These are phyloP conservation scores for Micromonas pusilla DNA, from an alignment of 139 green algal species.

Conservation along the genomic window DNA sequence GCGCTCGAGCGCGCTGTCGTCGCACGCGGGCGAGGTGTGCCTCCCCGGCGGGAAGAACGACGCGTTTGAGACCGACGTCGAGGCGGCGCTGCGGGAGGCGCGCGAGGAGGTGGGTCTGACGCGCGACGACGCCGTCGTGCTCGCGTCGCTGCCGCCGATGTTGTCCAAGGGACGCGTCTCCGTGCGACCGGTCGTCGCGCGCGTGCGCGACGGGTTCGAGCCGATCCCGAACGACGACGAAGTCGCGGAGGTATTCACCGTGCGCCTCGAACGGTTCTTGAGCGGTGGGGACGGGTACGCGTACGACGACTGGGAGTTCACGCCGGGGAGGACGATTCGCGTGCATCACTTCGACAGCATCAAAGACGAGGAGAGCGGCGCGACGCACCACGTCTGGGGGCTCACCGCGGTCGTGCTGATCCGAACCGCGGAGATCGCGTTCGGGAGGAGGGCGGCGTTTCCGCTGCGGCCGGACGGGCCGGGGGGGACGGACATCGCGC, in stretches of 20 bases:
- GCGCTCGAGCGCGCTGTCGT: conserved; percentile 3
- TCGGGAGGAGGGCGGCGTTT: conserved; percentile 14
- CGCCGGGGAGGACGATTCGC: neutral
- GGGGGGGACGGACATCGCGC: neutral
- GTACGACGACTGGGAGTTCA: conserved; percentile 5
- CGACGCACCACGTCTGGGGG: conserved; percentile 10
- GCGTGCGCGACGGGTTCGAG: neutral
- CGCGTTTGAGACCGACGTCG: neutral
- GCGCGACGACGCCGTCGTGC: neutral
- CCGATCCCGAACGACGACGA: neutral
- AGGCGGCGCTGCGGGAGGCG: conserved; percentile 25
- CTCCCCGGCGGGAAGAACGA: conserved; percentile 30
- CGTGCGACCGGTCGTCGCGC: conserved; percentile 24
- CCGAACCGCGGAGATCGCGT: conserved; percentile 10
- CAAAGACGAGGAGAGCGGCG: conserved; percentile 5
- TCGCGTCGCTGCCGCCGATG: conserved; percentile 9
- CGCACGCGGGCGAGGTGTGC: conserved; percentile 26
- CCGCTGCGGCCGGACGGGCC: neutral
- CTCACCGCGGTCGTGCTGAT: conserved; percentile 26
- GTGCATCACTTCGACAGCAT: conserved; percentile 26
- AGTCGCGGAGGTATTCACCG: conserved; percentile 17
- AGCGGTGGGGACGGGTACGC: neutral
- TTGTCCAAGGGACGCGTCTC: neutral
- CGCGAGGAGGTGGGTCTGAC: conserved; percentile 25
- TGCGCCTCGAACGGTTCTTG: conserved; percentile 16